phyloP scores from a whole-genome alignment of 306 rosid genomes.

The Neltuma alba region DNA sequence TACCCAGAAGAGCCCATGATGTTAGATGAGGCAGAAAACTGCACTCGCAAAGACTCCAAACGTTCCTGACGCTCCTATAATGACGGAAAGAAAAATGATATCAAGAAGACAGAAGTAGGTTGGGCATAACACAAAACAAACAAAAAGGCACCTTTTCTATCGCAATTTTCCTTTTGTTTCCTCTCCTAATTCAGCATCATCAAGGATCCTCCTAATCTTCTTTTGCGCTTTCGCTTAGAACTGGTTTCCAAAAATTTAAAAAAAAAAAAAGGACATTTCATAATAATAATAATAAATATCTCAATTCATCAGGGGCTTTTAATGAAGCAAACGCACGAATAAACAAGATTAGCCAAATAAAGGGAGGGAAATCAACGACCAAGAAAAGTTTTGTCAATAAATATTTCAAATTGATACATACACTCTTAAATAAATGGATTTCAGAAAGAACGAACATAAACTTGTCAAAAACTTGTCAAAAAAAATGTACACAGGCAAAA shows the following conservation, averaged over 20 bases:
- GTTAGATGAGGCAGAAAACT: conserved; percentile 74
- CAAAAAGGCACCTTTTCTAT: conserved; percentile 75
- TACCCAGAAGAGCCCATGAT: conserved; percentile 55
- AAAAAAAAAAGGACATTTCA: conserved; percentile 8
- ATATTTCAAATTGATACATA: conserved; percentile 15
- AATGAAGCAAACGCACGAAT: conserved; percentile 23
- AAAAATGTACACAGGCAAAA: conserved; percentile 22
- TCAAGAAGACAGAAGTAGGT: conserved; percentile 5
- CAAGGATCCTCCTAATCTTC: conserved; percentile 92
- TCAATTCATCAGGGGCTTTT: conserved; percentile 22
- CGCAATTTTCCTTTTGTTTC: conserved; percentile 93
- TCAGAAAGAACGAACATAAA: conserved; percentile 4
- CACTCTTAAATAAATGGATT: conserved; percentile 9
- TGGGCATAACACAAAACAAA: conserved; percentile 19
- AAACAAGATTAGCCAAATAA: conserved; percentile 13
- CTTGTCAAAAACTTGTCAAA: conserved; percentile 3
- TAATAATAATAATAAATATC: conserved; percentile 18
- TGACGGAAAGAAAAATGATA: conserved; percentile 31
- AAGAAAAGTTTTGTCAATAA: not conserved
- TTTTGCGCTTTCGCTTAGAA: conserved; percentile 78
- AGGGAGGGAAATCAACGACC: not conserved
- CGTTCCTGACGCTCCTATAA: conserved; percentile 96
- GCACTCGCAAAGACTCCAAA: conserved; percentile 74
- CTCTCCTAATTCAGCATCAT: conserved; percentile 96
- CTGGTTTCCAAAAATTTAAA: conserved; percentile 47